Evolutionary conservation across 2,329 filamentous ascomycete genomes (phyloP), one percentile per base, ranked within the genome.

Genomic region (Aureobasidium sp.): DNA sequence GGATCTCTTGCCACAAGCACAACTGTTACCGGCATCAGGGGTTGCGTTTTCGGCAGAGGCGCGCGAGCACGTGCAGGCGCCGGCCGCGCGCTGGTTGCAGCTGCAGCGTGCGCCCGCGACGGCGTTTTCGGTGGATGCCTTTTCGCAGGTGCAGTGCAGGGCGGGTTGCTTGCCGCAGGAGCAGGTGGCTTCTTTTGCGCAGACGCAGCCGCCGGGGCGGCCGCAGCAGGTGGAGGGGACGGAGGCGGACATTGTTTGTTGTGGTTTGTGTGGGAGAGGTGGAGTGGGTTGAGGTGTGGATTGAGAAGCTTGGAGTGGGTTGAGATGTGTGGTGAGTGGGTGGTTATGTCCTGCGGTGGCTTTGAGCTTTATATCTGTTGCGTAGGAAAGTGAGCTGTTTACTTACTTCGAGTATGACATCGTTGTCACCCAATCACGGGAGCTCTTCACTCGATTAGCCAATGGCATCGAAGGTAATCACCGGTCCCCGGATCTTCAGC

Each of bases 151-250:
- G 83, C 93, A 97, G 73, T 92, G 81, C 51, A 96, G 84, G 53
- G 93, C 93, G 4, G 85, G 84, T 72, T 94, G 83, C 79, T 96
- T 85, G 71, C 93, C 93, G 74, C 93, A 97, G 17, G 90, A 95
- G 84, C 91, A 96, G 63, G 75, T 84, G 64, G 83, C 81, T 67
- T 84, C 80, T 38, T 66, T 64, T 40, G 70, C 79, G 68, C 83
- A 86, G 68, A 77, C 74, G 67, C 76, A 77, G 65, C 77, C 76
- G 67, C 79, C 68, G 19, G 68, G 77, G 67, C 79, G 80, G 73
- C 80, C 80, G 74, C 83, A 86, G 81, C 83, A 86, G 67, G 79
- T 81, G 47, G 71, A 68, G 60, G 79, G 80, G 66, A 78, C 71
- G 61, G 77, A 71, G 49, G 67, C 66, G 66, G 74, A 71, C 76